These are phyloP conservation scores for Brassica hybrid DNA, from an alignment of 441 rosid genomes.

Conservation along the genomic window DNA sequence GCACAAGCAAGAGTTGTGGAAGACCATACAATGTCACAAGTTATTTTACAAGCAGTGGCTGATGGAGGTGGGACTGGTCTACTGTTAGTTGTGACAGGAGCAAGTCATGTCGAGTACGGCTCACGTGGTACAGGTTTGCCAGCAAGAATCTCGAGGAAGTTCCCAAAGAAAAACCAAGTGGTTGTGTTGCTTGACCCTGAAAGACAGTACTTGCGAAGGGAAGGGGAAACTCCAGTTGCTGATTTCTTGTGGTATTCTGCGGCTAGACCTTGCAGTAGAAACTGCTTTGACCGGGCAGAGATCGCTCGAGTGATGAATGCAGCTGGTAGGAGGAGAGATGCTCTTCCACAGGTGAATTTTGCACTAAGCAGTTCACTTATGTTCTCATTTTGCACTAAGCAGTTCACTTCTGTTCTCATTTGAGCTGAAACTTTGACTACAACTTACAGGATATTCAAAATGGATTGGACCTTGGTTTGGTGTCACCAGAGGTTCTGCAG, in stretches of 20 bases:
- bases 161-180: conserved; percentile 87
- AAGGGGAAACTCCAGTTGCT: conserved; percentile 91
- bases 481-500: conserved; percentile 94
- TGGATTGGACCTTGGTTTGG: conserved; percentile 90
- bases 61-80: conserved; percentile 67
- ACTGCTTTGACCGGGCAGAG: conserved; percentile 97
- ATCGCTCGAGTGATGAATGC: conserved; percentile 98
- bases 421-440: conserved; percentile 5
- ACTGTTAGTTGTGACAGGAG: conserved; percentile 85
- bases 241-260: conserved; percentile 97
- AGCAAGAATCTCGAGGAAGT: conserved; percentile 85
- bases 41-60: conserved; percentile 62
- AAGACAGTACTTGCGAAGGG: conserved; percentile 81
- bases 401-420: conserved; percentile 45
- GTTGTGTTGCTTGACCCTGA: conserved; percentile 90
- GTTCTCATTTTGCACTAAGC: conserved; percentile 19
- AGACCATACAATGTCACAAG: conserved; percentile 83
- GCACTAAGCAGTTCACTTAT: conserved; percentile 39
- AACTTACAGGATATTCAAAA: conserved; percentile 81
- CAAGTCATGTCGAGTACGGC: conserved; percentile 80
- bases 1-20: conserved; percentile 90
- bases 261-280: conserved; percentile 92
- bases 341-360: conserved; percentile 77
- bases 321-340: conserved; percentile 90
- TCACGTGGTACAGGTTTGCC: conserved; percentile 88